Base-by-base conservation (phyloP, 1,139 yeast genomes). In the Debaryomyces fabryi region DNA sequence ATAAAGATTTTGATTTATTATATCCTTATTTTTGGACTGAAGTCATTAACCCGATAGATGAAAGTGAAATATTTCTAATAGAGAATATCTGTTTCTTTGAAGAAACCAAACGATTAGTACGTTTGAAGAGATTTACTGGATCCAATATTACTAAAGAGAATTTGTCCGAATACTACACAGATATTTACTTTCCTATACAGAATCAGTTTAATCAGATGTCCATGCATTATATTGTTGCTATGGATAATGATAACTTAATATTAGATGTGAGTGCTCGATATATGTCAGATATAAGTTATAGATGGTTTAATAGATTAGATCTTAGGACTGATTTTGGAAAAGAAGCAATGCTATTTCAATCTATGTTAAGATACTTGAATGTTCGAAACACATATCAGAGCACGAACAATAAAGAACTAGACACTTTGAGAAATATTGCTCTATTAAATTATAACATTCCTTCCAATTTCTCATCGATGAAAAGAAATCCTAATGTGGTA, bases 11-110 rank as follows among this genome's bases (percentile, higher is more conserved):
- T 49, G 78, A 72, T 51, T 52, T 72, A 12, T 52, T 72, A 6
- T 71, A 67, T 48, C 78, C 78, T 0, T 71, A 71, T 50, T 71
- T 60, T 50, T 72, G 78, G 78, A 70, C 75, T 8, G 78, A 72
- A 52, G 45, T 72, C 3, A 54, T 72, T 2, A 71, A 71, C 47
- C 77, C 78, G 0, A 29, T 67, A 3, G 53, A 71, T 44, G 51
- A 51, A 1, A 47, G 55, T 2, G 72, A 72, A 48, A 29, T 72
- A 0, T 51, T 69, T 12, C 53, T 70, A 0, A 33, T 72, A 3
- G 78, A 72, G 48, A 56, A 69, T 2, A 60, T 64, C 37, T 60
- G 71, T 25, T 72, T 72, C 44, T 68, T 67, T 45, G 65, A 69
- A 35, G 74, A 70, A 47, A 58, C 56, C 2, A 63, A 68, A 43